These are phyloP conservation scores for Nannizzia gypsea DNA, from an alignment of 2,329 filamentous ascomycete genomes.

Conservation along the genomic window DNA sequence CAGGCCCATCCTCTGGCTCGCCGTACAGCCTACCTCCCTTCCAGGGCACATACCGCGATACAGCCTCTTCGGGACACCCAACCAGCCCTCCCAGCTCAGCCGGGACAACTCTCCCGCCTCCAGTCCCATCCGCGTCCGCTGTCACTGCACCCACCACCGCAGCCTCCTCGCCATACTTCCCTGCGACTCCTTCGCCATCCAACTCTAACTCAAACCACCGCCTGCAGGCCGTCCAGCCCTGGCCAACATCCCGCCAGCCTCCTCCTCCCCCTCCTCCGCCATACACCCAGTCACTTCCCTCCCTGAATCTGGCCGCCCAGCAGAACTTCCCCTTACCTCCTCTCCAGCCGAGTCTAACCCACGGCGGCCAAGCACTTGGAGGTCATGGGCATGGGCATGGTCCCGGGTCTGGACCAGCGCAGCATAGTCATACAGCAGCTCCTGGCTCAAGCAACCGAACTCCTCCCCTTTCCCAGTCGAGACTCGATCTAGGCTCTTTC, in stretches of 20 bases:
- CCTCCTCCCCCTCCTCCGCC: slow-evolving; percentile 15
- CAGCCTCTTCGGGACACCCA: slow-evolving; percentile 14
- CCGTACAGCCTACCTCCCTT: slow-evolving; percentile 21
- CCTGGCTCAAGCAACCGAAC: not conserved
- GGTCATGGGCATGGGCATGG: not conserved
- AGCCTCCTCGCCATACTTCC: slow-evolving; percentile 23
- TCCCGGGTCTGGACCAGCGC: not conserved
- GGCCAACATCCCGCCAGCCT: slow-evolving; percentile 23
- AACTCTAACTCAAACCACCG: slow-evolving; percentile 15
- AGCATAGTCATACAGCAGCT: not conserved
- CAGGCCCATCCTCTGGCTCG: not conserved
- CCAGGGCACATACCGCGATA: slow-evolving; percentile 23
- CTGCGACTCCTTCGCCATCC: slow-evolving; percentile 21
- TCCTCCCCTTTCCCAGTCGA: not conserved
- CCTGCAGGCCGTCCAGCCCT: slow-evolving; percentile 30
- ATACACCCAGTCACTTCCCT: slow-evolving; percentile 30
- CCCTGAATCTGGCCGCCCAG: slow-evolving; percentile 25
- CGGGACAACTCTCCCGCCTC: slow-evolving; percentile 11
- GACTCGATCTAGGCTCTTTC: slow-evolving; percentile 3
- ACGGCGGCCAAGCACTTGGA: not conserved
- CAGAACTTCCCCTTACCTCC: slow-evolving; percentile 27
- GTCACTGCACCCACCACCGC: slow-evolving; percentile 17
- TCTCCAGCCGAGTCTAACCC: slow-evolving; percentile 19
- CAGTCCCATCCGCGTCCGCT: slow-evolving; percentile 24
- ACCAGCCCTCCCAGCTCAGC: not conserved